Percentiles rank a stretch among this genome's conserved stretches.
These are phyloP conservation scores for Chrysoporthe cubensis DNA, from an alignment of 2,329 filamentous ascomycete species.

Conservation along the genomic window DNA sequence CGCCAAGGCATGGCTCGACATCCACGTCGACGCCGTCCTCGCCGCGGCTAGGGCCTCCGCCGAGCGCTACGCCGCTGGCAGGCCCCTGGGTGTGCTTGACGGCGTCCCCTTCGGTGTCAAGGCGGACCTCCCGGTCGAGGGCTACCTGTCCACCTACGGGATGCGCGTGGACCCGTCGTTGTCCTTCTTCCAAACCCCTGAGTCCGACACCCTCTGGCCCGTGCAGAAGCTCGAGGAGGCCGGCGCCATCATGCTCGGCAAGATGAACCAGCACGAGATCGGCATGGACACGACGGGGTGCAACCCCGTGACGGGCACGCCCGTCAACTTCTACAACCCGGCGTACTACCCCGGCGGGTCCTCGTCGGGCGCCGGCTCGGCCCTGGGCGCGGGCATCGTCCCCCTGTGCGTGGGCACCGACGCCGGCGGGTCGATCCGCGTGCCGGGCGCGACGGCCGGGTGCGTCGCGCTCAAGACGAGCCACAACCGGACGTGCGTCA, in stretches of 20 bases:
- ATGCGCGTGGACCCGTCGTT: constrained; percentile 56
- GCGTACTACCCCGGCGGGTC: constrained; percentile 81
- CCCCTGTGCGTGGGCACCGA: constrained; percentile 78
- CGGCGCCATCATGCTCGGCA: constrained; percentile 76
- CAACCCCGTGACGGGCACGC: constrained; percentile 75
- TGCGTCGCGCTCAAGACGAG: constrained; percentile 81
- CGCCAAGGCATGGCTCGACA: constrained; percentile 73
- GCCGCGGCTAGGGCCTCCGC: constrained; percentile 75
- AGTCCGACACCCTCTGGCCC: constrained; percentile 68
- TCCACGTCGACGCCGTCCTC: constrained; percentile 63
- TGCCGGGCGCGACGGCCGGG: constrained; percentile 77
- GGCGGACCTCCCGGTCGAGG: constrained; percentile 75
- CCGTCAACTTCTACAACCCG: constrained; percentile 76
- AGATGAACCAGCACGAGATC: constrained; percentile 80
- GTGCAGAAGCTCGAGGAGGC: constrained; percentile 72
- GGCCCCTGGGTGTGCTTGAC: constrained; percentile 71
- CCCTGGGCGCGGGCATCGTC: constrained; percentile 70
- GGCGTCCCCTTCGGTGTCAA: constrained; percentile 85
- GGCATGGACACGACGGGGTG: constrained; percentile 83
- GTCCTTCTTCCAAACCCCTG: constrained; percentile 51
- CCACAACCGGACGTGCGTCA: constrained; percentile 68
- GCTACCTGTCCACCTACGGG: constrained; percentile 70
- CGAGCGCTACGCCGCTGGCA: constrained; percentile 69
- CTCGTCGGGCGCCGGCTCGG: constrained; percentile 76
- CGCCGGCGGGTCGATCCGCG: constrained; percentile 74